Conservation (phyloP, 2,329 filamentous ascomycete genomes). For the Zymoseptoria brevis region DNA sequence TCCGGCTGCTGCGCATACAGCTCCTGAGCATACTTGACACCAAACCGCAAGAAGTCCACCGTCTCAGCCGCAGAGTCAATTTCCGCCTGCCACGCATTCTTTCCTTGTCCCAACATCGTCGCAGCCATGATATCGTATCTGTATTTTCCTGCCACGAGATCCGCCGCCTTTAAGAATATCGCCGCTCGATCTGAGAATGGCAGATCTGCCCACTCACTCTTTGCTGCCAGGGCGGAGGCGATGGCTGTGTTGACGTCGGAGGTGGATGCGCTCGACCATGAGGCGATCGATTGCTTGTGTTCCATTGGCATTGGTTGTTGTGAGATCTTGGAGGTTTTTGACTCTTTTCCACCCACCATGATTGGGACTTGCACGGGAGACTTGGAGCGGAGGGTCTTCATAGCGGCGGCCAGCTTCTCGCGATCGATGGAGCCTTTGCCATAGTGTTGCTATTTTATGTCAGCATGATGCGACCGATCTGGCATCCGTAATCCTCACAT, state of each 20-base stretch:
- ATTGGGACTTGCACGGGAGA: slow-evolving; percentile 72
- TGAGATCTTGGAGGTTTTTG: slow-evolving; percentile 54
- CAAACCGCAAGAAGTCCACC: slow-evolving; percentile 80
- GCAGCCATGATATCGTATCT: slow-evolving; percentile 91
- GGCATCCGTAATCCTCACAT: slow-evolving; percentile 51
- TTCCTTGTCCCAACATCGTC: slow-evolving; percentile 91
- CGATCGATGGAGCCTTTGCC: slow-evolving; percentile 73
- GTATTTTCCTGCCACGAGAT: slow-evolving; percentile 82
- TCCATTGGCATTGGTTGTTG: slow-evolving; percentile 77
- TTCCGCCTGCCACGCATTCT: slow-evolving; percentile 97
- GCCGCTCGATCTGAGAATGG: slow-evolving; percentile 86
- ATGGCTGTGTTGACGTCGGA: slow-evolving; percentile 72
- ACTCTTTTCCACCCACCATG: slow-evolving; percentile 65
- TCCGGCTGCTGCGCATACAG: slow-evolving; percentile 77
- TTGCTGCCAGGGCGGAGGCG: slow-evolving; percentile 73
- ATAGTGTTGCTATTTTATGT: slow-evolving; percentile 68
- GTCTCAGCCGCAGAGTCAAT: slow-evolving; percentile 90
- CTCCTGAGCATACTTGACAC: slow-evolving; percentile 86
- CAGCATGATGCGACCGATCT: background rate
- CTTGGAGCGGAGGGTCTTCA: slow-evolving; percentile 61
- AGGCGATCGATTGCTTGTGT: slow-evolving; percentile 68
- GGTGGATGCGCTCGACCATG: slow-evolving; percentile 72
- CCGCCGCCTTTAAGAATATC: slow-evolving; percentile 89
- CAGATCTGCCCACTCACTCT: slow-evolving; percentile 75
- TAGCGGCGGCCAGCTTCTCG: slow-evolving; percentile 63